A percentile compares a stretch with the other conserved stretches of the same genome.
These are phyloP conservation scores for Phytophthora pseudosyringae DNA, from an alignment of 352 stramenopile genomes.

Conservation along the genomic window DNA sequence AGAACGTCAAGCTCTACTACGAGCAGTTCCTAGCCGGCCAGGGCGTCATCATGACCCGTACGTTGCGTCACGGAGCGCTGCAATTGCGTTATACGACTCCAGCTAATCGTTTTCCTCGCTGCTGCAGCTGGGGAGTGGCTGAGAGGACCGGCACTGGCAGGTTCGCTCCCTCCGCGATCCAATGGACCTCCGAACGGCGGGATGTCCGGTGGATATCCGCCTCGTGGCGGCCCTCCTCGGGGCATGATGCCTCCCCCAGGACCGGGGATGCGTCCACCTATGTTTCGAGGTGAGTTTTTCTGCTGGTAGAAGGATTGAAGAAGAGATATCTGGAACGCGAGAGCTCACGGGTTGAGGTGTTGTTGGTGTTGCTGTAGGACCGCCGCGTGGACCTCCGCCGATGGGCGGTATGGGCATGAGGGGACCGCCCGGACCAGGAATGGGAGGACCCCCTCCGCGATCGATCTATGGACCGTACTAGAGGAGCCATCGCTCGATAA, in stretches of 20 bases:
- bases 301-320: constrained; percentile 1
- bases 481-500: constrained; percentile 4
- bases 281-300: constrained; percentile 54
- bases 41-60: constrained; percentile 81
- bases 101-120: constrained; percentile 3
- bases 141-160: constrained; percentile 42
- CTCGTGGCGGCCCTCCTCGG: constrained; percentile 65
- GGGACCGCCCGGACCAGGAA: constrained; percentile 33
- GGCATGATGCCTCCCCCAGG: constrained; percentile 79
- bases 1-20: constrained; percentile 96
- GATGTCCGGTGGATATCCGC: constrained; percentile 67
- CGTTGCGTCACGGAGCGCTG: constrained; percentile 9
- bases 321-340: background rate
- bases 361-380: constrained; percentile 33
- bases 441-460: constrained; percentile 46
- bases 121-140: constrained; percentile 78
- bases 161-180: constrained; percentile 57
- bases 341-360: background rate
- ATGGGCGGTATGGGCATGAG: constrained; percentile 52
- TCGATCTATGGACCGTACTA: constrained; percentile 84
- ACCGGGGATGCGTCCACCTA: constrained; percentile 72
- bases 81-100: background rate
- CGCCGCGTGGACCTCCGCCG: constrained; percentile 50
- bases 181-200: constrained; percentile 35
- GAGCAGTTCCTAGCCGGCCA: constrained; percentile 87